Percentiles rank a stretch among this genome's conserved stretches.
Evolutionary conservation across 2,329 filamentous ascomycete species (phyloP).

Genomic region (Apiospora aurea): DNA sequence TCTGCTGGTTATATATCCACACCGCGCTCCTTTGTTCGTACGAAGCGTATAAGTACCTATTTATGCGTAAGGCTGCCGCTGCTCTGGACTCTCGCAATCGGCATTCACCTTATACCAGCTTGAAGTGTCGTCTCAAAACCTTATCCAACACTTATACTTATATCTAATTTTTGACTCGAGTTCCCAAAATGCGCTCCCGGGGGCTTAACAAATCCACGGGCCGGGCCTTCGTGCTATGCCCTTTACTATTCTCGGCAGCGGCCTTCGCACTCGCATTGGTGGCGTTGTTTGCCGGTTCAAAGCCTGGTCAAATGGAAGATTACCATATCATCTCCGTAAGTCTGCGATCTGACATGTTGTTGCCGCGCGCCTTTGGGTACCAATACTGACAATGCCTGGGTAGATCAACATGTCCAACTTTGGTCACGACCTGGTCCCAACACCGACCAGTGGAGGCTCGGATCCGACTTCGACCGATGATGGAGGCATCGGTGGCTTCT

Average conservation of each 20-base stretch:
- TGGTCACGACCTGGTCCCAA: constrained; percentile 46
- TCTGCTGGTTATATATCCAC: background rate
- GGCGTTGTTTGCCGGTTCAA: constrained; percentile 47
- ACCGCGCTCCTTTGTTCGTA: background rate
- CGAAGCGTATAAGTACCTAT: too few species aligned
- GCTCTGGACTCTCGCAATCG: background rate
- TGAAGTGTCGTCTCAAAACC: background rate
- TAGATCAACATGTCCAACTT: constrained; percentile 51
- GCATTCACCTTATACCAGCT: background rate
- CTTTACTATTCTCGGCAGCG: constrained; percentile 43
- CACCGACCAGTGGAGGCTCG: constrained; percentile 33
- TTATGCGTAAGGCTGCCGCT: background rate
- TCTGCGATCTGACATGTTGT: background rate
- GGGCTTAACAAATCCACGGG: background rate
- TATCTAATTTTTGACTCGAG: too few species aligned
- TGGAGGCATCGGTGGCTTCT: constrained; percentile 33
- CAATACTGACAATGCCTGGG: constrained; percentile 24
- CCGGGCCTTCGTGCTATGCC: constrained; percentile 24
- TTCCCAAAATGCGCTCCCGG: background rate
- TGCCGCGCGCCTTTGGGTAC: background rate
- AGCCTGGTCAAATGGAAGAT: constrained; percentile 45
- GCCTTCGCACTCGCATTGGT: constrained; percentile 47
- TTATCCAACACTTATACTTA: background rate
- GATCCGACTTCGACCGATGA: constrained; percentile 35
- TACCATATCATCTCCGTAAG: constrained; percentile 49